These are phyloP conservation scores for Omphalotus olearius DNA, from an alignment of 1,284 basidiomycete genomes.

Conservation along the genomic window DNA sequence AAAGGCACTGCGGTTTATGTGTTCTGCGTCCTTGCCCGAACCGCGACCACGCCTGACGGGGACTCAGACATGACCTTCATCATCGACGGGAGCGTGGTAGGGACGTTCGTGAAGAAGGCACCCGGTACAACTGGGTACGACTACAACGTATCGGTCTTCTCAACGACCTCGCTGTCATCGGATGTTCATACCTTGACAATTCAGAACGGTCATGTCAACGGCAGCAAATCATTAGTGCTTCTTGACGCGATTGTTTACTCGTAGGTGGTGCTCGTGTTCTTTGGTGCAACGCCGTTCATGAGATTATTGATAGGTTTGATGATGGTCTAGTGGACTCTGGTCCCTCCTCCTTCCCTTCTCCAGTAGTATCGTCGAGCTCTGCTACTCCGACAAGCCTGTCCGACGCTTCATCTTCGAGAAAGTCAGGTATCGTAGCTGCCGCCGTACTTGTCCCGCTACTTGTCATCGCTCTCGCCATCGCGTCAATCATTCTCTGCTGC, in stretches of 20 bases:
- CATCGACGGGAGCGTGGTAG: slow-evolving; percentile 22
- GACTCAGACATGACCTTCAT: slow-evolving; percentile 25
- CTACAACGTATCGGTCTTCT: slow-evolving; percentile 5
- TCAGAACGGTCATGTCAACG: slow-evolving; percentile 9
- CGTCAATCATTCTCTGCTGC: background rate
- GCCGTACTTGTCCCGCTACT: slow-evolving; percentile 1
- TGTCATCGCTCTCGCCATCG: background rate
- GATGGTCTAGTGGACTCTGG: background rate
- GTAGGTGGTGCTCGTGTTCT: background rate
- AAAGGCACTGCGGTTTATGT: slow-evolving; percentile 29
- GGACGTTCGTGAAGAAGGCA: slow-evolving; percentile 17
- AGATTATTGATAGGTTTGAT: background rate
- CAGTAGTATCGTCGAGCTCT: background rate
- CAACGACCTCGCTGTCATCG: background rate
- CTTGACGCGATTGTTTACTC: slow-evolving; percentile 8
- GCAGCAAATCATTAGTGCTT: slow-evolving; percentile 1
- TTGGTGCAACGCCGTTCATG: background rate
- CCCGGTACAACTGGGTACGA: slow-evolving; percentile 3
- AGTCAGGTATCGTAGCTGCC: background rate
- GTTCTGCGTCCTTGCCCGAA: slow-evolving; percentile 22
- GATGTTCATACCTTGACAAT: slow-evolving; percentile 1
- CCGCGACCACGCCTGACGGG: slow-evolving; percentile 11
- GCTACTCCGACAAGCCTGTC: background rate
- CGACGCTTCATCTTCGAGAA: background rate
- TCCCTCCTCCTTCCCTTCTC: background rate